Evolutionary conservation across 192 early-diverging fungal species (phyloP), one percentile per base, ranked within the genome.

Genomic region (Coemansia furcata): DNA sequence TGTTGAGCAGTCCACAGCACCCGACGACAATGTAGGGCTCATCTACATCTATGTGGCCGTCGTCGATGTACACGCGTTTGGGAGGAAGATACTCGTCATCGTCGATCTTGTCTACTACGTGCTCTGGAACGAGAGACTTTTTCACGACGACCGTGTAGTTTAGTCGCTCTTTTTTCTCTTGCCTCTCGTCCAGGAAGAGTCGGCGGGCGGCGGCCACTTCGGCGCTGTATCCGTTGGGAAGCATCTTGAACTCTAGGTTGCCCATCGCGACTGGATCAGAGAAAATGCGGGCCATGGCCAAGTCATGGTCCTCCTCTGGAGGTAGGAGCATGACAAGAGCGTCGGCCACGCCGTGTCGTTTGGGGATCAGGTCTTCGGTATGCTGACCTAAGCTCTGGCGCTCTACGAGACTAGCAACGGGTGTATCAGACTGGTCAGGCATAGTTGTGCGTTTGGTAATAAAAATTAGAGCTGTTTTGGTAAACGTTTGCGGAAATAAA

Each of bases 1-100:
- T 67, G 38, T 68, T 60, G 52, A 68, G 69, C 44, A 81, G 44
- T 0, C 78, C 78, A 21, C 78, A 81, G 65, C 73, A 75, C 12
- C 78, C 78, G 29, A 73, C 71, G 26, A 81, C 65, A 4, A 74
- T 8, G 49, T 70, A 81, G n/a, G 70, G 65, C 65, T 81, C 78
- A 38, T 76, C 67, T 44, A 81, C 43, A 1, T 66, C 60, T 2
- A 81, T 70, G 30, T 26, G 17, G 19, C 73, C 78, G 11, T 37
- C 44, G 42, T 81, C 78, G 6, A 73, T 39, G 1, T 60, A 55
- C 10, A 81, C 49, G 17, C 64, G 49, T 8, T 65, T 65, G 44
- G 73, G 50, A 11, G 70, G 66, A 42, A 81, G 49, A 30, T 67
- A 81, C 46, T 76, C 78, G 7, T 70, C 62, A 7, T 50, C 30